These are phyloP conservation scores for Apiotrichum porosum DNA, from an alignment of 1,284 basidiomycete species.

Conservation along the genomic window DNA sequence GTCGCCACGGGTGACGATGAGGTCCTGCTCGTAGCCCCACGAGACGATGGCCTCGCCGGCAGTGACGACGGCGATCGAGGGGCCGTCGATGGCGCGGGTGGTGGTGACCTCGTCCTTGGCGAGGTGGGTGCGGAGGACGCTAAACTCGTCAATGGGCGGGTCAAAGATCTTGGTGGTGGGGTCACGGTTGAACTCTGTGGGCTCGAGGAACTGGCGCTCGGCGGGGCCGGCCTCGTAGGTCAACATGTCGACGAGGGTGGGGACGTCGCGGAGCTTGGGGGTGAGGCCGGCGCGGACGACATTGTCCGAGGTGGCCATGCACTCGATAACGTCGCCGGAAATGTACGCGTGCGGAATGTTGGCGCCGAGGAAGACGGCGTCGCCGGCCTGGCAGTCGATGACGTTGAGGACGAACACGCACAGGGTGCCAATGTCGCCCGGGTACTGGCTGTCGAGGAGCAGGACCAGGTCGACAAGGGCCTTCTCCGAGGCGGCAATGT, in stretches of 20 bases:
- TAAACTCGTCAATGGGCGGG: constrained; percentile 92
- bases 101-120: constrained; percentile 43
- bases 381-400: constrained; percentile 69
- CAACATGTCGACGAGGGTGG: constrained; percentile 79
- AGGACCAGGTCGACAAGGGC: constrained; percentile 65
- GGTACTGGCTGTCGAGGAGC: constrained; percentile 74
- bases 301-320: constrained; percentile 98
- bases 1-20: constrained; percentile 62
- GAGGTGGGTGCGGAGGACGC: constrained; percentile 67
- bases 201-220: constrained; percentile 64
- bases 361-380: constrained; percentile 91
- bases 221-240: constrained; percentile 75
- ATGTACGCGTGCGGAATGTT: constrained; percentile 98
- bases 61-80: constrained; percentile 75
- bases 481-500: constrained; percentile 43
- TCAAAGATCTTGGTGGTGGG: constrained; percentile 63
- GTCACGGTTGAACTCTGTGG: constrained; percentile 53
- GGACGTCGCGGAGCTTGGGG: constrained; percentile 89
- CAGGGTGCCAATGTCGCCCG: constrained; percentile 87
- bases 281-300: constrained; percentile 98
- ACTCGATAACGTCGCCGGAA: constrained; percentile 90
- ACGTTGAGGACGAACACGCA: constrained; percentile 91
- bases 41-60: constrained; percentile 58
- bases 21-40: constrained; percentile 34
- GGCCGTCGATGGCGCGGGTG: constrained; percentile 66